phyloP scores from a whole-genome alignment of 23 red algal species.

The Gracilariopsis chorda region DNA sequence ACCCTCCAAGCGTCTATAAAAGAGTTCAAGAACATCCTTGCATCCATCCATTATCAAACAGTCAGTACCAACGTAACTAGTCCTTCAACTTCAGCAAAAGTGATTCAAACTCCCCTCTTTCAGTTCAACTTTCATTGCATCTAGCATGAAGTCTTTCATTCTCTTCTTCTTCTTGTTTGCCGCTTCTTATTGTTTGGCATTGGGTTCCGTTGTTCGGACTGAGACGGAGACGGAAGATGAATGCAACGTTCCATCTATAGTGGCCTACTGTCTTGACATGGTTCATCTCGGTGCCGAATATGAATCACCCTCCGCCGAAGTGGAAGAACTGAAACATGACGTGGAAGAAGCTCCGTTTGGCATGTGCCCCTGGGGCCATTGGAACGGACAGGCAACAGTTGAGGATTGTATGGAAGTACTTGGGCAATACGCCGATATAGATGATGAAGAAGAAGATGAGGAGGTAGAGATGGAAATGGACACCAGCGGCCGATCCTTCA shows the following conservation, averaged over 20 bases:
- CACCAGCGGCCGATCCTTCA: not conserved
- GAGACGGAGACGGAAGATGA: not conserved
- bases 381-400: not conserved
- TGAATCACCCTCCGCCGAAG: not conserved
- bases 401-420: not conserved
- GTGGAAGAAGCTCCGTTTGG: not conserved
- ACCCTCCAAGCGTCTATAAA: not conserved
- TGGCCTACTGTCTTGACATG: conserved; percentile 9
- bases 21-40: not conserved
- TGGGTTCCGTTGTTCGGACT: not conserved
- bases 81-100: not conserved
- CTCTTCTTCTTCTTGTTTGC: conserved; percentile 7
- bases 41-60: not conserved
- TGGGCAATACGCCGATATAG: not conserved
- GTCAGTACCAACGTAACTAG: not conserved
- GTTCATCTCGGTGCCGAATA: not conserved
- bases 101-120: not conserved
- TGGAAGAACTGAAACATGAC: not conserved
- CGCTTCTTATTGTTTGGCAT: not conserved
- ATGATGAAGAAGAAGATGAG: not conserved
- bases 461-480: not conserved
- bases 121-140: not conserved
- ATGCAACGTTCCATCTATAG: not conserved
- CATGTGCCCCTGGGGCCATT: not conserved
- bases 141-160: conserved; percentile 1